Evolutionary conservation across 257 asterid species (phyloP).

Genomic region (Handroanthus guayacan): DNA sequence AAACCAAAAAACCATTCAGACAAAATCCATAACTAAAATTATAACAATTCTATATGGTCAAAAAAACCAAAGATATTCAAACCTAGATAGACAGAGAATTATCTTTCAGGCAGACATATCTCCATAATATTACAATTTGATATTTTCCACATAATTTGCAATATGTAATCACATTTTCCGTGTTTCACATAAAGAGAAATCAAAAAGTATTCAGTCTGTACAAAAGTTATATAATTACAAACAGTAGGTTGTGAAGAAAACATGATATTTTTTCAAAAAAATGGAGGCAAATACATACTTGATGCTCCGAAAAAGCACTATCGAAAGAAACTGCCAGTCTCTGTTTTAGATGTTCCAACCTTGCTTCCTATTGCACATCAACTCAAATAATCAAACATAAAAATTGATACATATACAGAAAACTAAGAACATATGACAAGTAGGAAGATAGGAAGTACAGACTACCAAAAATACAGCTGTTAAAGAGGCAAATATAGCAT

Average conservation of each 20-base stretch:
- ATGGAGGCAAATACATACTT: slow-evolving; percentile 57
- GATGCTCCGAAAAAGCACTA: slow-evolving; percentile 79
- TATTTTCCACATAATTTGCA: too few relatives aligned
- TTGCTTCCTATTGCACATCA: slow-evolving; percentile 72
- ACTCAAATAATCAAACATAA: slow-evolving; percentile 32
- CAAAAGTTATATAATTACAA: neutral
- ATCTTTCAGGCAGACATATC: neutral
- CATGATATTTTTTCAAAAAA: neutral
- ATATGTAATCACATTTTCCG: neutral
- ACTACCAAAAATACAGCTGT: neutral
- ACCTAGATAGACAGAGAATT: neutral
- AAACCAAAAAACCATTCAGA: neutral
- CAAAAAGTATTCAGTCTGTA: neutral
- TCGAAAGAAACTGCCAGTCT: slow-evolving; percentile 85
- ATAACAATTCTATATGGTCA: neutral
- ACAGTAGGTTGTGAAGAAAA: neutral
- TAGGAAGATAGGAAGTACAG: neutral
- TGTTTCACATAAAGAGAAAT: neutral
- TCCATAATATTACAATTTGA: neutral
- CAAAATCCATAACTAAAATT: neutral
- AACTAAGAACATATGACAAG: neutral
- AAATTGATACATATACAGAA: slow-evolving; percentile 12
- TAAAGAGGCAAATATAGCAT: slow-evolving; percentile 1
- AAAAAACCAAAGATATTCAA: neutral
- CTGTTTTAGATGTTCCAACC: slow-evolving; percentile 76